Base-by-base conservation (phyloP, 2,329 filamentous ascomycete genomes). In the Clarireedia hainanense region DNA sequence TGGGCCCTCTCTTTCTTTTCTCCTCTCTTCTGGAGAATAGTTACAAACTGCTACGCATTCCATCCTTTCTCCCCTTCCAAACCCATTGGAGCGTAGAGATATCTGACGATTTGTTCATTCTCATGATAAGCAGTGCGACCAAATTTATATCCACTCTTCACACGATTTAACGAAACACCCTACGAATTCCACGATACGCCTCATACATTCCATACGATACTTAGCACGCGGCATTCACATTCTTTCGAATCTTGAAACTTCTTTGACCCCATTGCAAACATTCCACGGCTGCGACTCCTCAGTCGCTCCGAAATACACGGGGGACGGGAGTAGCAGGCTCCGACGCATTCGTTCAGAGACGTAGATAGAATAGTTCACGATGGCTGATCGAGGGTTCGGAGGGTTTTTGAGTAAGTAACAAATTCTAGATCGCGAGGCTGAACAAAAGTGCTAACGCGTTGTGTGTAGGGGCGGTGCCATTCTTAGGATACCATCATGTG, bases 401-500 rank as follows among this genome's bases (percentile, higher is more conserved):
- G 64, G 54, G 65, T 70, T 65, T 56, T 60, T 65, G 60, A 65
- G 69, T 71, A 64, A 51, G 69, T 68, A 45, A 1, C 53, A 36
- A 50, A 20, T 15, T 12, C 17, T 37, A 20, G 23, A 9, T 14
- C 50, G 4, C n/a, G 23, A 45, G 27, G 27, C 43, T 46, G 49
- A 20, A 56, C 17, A 24, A 2, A 7, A 7, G 47, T 46, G 52
- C 55, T 62, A 55, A 64, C 39, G 30, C 17, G 17, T 30, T 23
- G 39, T 47, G 24, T n/a, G 5, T 59, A 84, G 83, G 82, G 68
- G 82, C 80, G 65, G 74, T 87, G 70, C 84, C 84, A 63, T 86
- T 87, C 69, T 76, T 87, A 57, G 84, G 84, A 63, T 86, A 86
- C 68, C 84, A 86, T 69, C 83, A 99, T 83, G 87, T 97, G 63